A percentile compares a stretch with the other conserved stretches of the same genome.
Evolutionary conservation across 495 filamentous ascomycete genomes (phyloP).

Genomic region (Penicillium bovifimosum): DNA sequence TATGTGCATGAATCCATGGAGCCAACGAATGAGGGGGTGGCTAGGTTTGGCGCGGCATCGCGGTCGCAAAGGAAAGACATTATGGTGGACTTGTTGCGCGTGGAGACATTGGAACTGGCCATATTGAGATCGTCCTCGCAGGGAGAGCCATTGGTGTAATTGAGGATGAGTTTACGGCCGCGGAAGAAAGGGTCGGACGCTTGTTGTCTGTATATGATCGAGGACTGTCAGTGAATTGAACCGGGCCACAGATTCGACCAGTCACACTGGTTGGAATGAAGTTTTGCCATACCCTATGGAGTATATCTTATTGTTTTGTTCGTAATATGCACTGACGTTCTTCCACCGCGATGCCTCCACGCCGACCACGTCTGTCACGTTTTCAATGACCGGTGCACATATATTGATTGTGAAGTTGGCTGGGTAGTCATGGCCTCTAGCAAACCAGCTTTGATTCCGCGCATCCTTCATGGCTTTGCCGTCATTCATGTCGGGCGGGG

Average conservation of each 20-base stretch:
- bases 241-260: neutral
- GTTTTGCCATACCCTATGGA: constrained; percentile 67
- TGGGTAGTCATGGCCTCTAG: constrained; percentile 76
- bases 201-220: constrained; percentile 45
- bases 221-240: constrained; percentile 6
- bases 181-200: constrained; percentile 70
- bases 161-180: constrained; percentile 84
- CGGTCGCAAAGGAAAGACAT: constrained; percentile 93
- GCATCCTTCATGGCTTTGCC: constrained; percentile 55
- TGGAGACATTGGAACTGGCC: constrained; percentile 27
- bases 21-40: constrained; percentile 74
- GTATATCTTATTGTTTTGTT: constrained; percentile 64
- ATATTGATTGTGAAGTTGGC: constrained; percentile 95
- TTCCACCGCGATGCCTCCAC: constrained; percentile 58
- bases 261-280: neutral
- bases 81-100: constrained; percentile 71
- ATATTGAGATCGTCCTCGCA: constrained; percentile 43
- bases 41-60: constrained; percentile 54
- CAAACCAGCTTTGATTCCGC: constrained; percentile 70
- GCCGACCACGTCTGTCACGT: constrained; percentile 63
- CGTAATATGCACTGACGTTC: constrained; percentile 92
- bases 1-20: constrained; percentile 89
- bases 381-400: constrained; percentile 79
- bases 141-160: constrained; percentile 86
- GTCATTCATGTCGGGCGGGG: constrained; percentile 45